A percentile compares a stretch with the other conserved stretches of the same genome.
Conservation (phyloP, 331 rosid species). For the Arachis monticola region DNA sequence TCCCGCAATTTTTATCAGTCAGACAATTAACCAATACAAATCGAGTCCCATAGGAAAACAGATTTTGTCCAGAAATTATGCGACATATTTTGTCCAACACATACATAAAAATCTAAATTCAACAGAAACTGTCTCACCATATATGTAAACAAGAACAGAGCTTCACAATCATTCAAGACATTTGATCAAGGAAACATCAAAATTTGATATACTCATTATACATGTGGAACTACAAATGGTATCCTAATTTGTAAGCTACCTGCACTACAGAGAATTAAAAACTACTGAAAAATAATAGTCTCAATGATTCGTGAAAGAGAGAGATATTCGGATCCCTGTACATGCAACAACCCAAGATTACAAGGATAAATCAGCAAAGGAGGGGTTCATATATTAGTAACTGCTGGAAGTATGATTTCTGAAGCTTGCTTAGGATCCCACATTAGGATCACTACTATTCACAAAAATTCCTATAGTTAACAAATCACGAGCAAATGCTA, state of each 20-base stretch:
- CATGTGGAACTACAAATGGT: background rate
- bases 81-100: background rate
- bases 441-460: background rate
- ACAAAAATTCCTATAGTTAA: background rate
- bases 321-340: conserved; percentile 1
- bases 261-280: conserved; percentile 7
- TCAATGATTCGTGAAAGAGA: background rate
- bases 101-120: background rate
- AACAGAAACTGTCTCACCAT: background rate
- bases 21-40: background rate
- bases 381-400: background rate
- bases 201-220: background rate
- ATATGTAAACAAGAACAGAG: conserved; percentile 10
- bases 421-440: background rate
- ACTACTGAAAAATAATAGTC: background rate
- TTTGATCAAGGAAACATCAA: background rate
- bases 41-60: background rate
- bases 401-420: background rate
- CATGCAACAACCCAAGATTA: background rate
- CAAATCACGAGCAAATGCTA: too few relatives aligned
- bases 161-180: conserved; percentile 17
- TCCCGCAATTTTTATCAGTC: conserved; percentile 4
- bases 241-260: conserved; percentile 4
- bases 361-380: background rate
- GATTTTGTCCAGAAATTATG: background rate